These are phyloP conservation scores for Harringtonia lauricola DNA, from an alignment of 2,329 filamentous ascomycete species.

Conservation along the genomic window DNA sequence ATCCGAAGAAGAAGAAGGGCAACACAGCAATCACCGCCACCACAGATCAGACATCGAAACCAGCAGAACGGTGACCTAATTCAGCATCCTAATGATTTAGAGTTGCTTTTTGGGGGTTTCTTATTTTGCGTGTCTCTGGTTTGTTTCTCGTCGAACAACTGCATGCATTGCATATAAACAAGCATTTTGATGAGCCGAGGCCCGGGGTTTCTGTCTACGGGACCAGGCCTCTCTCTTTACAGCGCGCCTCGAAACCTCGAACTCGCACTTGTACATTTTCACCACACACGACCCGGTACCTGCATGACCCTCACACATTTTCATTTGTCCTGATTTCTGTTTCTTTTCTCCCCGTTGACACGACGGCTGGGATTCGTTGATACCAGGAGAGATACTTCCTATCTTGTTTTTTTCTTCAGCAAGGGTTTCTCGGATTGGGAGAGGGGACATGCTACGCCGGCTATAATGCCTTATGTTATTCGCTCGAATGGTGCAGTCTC, in stretches of 20 bases:
- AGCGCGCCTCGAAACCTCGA: not conserved
- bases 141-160: not conserved
- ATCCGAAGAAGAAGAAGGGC: constrained; percentile 10
- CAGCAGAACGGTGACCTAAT: constrained; percentile 3
- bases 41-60: constrained; percentile 4
- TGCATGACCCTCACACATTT: not conserved
- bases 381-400: not conserved
- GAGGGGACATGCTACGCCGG: too few species aligned
- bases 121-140: constrained; percentile 2
- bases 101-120: not conserved
- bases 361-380: not conserved
- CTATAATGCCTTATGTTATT: too few species aligned
- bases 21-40: not conserved
- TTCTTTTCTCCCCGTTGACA: not conserved
- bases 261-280: not conserved
- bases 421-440: not conserved
- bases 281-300: not conserved
- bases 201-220: not conserved
- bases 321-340: not conserved
- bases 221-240: not conserved
- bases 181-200: constrained; percentile 1
- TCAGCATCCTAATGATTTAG: too few species aligned
- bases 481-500: too few species aligned
- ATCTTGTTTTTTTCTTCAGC: not conserved
- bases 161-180: constrained; percentile 4